A percentile compares a stretch with the other conserved stretches of the same genome.
Conservation (phyloP, 495 filamentous ascomycete genomes). For the Annulohypoxylon maeteangense region DNA sequence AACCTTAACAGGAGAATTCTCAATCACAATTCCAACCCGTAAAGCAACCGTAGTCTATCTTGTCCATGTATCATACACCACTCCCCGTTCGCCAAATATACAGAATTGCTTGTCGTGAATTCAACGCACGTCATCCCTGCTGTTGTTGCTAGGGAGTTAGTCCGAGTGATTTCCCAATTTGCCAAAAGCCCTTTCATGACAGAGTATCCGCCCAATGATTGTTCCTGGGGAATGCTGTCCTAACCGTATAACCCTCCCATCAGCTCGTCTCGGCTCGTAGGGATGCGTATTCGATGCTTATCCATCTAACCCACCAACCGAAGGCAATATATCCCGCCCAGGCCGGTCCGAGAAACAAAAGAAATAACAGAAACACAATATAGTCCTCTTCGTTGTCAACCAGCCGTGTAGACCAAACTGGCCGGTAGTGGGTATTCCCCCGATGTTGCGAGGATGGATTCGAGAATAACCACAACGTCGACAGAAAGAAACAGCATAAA, state of each 20-base stretch:
- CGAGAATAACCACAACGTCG: background rate
- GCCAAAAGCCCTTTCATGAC: background rate
- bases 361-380: background rate
- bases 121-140: background rate
- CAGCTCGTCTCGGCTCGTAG: slow-evolving; percentile 6
- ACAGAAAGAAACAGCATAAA: background rate
- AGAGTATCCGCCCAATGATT: background rate
- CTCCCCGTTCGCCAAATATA: slow-evolving; percentile 4
- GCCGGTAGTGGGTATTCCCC: too few species aligned
- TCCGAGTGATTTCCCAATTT: background rate
- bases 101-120: background rate
- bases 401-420: background rate
- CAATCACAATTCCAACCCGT: background rate
- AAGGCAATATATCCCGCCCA: slow-evolving; percentile 6
- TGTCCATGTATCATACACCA: slow-evolving; percentile 26
- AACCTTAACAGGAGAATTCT: background rate
- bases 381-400: background rate
- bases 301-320: slow-evolving; percentile 10
- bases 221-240: background rate
- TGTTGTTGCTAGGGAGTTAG: background rate
- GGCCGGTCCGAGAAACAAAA: background rate
- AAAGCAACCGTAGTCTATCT: slow-evolving; percentile 10
- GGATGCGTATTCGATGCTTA: slow-evolving; percentile 21
- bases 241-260: background rate
- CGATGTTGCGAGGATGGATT: background rate